Evolutionary conservation across 164 flowering plant species (phyloP).

Genomic region (Cinnamomum chago): DNA sequence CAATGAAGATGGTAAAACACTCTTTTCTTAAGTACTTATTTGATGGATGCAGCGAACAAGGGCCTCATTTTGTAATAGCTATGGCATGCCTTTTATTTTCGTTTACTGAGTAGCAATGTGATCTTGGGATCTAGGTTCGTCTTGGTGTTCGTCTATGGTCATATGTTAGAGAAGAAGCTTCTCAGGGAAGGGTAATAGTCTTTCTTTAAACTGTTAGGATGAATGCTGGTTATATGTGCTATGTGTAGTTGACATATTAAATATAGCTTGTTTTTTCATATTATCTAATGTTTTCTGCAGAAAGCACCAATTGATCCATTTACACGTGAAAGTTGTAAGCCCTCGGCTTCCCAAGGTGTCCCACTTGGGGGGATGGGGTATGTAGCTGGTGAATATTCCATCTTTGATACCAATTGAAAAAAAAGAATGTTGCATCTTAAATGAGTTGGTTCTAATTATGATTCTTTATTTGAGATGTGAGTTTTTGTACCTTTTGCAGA

Average conservation of each 20-base stretch:
- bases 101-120: constrained; percentile 1
- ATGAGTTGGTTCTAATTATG: background rate
- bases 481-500: constrained; percentile 34
- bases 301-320: constrained; percentile 99
- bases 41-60: background rate
- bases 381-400: constrained; percentile 13
- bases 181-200: constrained; percentile 81
- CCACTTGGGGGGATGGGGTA: constrained; percentile 99
- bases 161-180: constrained; percentile 93
- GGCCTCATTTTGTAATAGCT: background rate
- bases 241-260: background rate
- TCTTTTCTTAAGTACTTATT: constrained; percentile 8
- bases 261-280: background rate
- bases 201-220: background rate
- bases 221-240: background rate
- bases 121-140: constrained; percentile 45
- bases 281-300: constrained; percentile 31
- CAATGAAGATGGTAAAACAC: constrained; percentile 67
- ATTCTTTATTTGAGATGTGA: background rate
- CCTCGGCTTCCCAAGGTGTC: constrained; percentile 97
- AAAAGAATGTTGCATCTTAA: background rate
- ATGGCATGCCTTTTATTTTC: background rate
- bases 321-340: constrained; percentile 80
- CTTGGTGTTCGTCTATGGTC: constrained; percentile 93
- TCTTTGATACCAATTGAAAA: background rate